Percentiles rank a stretch among this genome's conserved stretches.
Conservation (phyloP, 1,284 basidiomycete species). For the Ustilago bromivora region DNA sequence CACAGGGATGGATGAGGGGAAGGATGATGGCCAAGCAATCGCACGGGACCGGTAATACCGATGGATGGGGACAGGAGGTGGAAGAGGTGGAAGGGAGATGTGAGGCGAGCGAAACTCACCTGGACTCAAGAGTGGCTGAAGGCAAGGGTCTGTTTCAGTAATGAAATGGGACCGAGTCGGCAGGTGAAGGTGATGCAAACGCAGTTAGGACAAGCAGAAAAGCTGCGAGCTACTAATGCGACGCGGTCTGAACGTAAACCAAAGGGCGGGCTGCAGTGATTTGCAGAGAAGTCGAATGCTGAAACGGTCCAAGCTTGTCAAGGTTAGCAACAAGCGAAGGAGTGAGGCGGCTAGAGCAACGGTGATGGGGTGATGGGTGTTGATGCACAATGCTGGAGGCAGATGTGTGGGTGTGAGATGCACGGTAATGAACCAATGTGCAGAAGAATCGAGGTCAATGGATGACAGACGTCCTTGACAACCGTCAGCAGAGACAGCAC, state of each 20-base stretch:
- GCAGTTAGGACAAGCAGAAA: conserved; percentile 1
- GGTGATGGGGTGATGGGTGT: neutral
- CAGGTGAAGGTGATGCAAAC: neutral
- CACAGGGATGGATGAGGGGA: conserved; percentile 10
- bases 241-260: conserved; percentile 11
- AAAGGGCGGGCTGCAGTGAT: conserved; percentile 1
- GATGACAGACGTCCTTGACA: neutral
- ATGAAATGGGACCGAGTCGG: conserved; percentile 27
- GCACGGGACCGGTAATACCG: neutral
- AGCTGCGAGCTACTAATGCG: conserved; percentile 1
- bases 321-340: neutral
- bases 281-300: neutral
- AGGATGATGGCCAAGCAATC: conserved; percentile 1
- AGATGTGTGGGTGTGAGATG: conserved; percentile 6
- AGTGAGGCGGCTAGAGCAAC: neutral
- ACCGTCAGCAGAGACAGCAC: conserved; percentile 21
- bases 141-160: conserved; percentile 1
- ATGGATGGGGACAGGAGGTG: neutral
- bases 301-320: conserved; percentile 8
- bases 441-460: neutral
- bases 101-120: conserved; percentile 6
- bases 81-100: neutral
- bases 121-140: neutral
- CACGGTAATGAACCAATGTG: neutral
- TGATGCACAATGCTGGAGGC: neutral